Conservation (phyloP, 306 rosid genomes). For the Nissolia schottii region DNA sequence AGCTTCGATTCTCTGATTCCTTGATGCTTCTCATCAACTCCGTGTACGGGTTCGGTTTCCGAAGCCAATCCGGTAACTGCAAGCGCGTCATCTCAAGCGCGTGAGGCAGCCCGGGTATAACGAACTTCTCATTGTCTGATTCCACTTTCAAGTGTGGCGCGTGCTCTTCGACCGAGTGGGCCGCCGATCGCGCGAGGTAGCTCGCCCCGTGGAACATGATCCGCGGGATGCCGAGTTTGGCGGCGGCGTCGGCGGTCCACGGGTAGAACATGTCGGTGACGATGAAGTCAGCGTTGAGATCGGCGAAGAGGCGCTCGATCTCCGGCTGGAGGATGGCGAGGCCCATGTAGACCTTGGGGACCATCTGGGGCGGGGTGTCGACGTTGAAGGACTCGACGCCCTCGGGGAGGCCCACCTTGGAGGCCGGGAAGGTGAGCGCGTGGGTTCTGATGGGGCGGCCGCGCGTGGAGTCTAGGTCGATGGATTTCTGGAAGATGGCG, state of each 20-base stretch:
- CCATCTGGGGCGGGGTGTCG: not conserved
- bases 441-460: conserved; percentile 34
- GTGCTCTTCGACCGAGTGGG: not conserved
- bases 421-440: conserved; percentile 20
- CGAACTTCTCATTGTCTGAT: conserved; percentile 21
- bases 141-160: conserved; percentile 3
- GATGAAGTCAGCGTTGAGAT: conserved; percentile 30
- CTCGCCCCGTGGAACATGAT: conserved; percentile 25
- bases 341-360: conserved; percentile 6
- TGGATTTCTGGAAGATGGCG: conserved; percentile 33
- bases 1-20: conserved; percentile 31
- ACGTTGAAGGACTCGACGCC: conserved; percentile 29
- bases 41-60: conserved; percentile 12
- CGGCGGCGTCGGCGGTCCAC: conserved; percentile 32
- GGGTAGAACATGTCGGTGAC: conserved; percentile 38
- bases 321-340: conserved; percentile 19
- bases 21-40: conserved; percentile 8
- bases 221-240: conserved; percentile 27
- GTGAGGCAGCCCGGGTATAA: conserved; percentile 27
- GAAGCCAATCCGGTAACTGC: conserved; percentile 39
- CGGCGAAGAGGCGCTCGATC: conserved; percentile 13
- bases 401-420: conserved; percentile 23
- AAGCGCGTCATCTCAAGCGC: conserved; percentile 29
- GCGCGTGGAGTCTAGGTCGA: conserved; percentile 21
- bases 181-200: conserved; percentile 23